Conservation (phyloP, 2,329 filamentous ascomycete species). For the Calonectria henricotiae region DNA sequence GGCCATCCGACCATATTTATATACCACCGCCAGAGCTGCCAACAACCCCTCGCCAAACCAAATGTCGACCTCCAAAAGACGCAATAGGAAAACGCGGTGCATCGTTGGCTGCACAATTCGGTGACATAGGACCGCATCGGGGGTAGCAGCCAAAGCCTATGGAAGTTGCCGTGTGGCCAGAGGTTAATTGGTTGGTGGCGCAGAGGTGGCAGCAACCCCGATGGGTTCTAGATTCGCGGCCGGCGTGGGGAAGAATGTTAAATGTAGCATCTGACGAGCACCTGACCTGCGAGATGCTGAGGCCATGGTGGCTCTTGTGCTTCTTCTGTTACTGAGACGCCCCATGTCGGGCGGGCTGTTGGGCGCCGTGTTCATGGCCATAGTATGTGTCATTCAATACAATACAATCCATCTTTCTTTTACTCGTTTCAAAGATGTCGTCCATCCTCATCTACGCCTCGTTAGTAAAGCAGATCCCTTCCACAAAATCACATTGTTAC, state of each 20-base stretch:
- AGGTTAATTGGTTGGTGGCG: constrained; percentile 14
- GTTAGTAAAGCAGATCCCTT: background rate
- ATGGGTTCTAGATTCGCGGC: constrained; percentile 2
- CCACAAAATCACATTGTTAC: background rate
- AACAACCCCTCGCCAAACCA: background rate
- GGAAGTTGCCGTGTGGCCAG: constrained; percentile 22
- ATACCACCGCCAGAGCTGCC: background rate
- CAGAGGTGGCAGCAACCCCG: background rate
- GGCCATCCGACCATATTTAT: background rate
- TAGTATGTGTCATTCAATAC: too few relatives aligned
- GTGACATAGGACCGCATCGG: background rate
- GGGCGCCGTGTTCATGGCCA: too few relatives aligned
- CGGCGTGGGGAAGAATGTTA: background rate
- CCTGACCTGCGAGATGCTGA: background rate
- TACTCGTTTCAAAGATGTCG: background rate
- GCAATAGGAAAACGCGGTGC: constrained; percentile 9
- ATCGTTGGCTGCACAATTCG: background rate
- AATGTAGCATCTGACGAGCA: too few relatives aligned
- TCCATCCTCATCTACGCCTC: background rate
- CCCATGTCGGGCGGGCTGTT: too few relatives aligned
- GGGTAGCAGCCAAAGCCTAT: background rate
- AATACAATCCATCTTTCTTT: background rate
- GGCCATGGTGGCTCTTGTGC: background rate
- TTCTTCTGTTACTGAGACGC: too few relatives aligned
- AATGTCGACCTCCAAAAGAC: background rate